These are phyloP conservation scores for Arachis stenosperma DNA, from an alignment of 306 rosid genomes.

Conservation along the genomic window DNA sequence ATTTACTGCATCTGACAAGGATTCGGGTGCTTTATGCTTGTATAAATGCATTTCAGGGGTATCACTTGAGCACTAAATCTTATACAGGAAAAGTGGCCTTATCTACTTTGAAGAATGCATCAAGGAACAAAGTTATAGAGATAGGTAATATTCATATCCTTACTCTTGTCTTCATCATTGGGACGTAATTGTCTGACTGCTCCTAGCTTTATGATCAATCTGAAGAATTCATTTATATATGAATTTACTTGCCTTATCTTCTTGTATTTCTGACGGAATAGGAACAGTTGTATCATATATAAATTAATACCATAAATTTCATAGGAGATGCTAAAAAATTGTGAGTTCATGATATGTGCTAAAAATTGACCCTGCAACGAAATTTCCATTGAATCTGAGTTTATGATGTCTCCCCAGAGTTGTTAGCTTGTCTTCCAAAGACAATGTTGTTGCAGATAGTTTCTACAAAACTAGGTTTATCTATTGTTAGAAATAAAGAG, in stretches of 20 bases:
- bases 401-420: constrained; percentile 9
- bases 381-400: constrained; percentile 30
- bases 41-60: constrained; percentile 64
- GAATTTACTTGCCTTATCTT: constrained; percentile 23
- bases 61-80: constrained; percentile 61
- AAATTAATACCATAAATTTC: constrained; percentile 29
- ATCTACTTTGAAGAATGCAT: constrained; percentile 65
- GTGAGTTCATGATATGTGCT: constrained; percentile 20
- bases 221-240: constrained; percentile 21
- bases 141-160: constrained; percentile 60
- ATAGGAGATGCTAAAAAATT: constrained; percentile 22
- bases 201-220: constrained; percentile 23
- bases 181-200: constrained; percentile 22
- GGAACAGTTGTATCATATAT: constrained; percentile 5
- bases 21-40: constrained; percentile 26
- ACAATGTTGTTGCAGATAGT: constrained; percentile 22
- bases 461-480: constrained; percentile 26
- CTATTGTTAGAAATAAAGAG: not conserved
- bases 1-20: constrained; percentile 15
- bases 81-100: constrained; percentile 72
- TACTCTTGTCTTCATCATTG: constrained; percentile 24
- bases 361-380: constrained; percentile 11
- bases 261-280: constrained; percentile 5
- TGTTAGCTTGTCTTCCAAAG: constrained; percentile 12
- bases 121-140: constrained; percentile 83